Conservation (phyloP, 2,329 filamentous ascomycete genomes). For the Conoideocrella luteorostrata region DNA sequence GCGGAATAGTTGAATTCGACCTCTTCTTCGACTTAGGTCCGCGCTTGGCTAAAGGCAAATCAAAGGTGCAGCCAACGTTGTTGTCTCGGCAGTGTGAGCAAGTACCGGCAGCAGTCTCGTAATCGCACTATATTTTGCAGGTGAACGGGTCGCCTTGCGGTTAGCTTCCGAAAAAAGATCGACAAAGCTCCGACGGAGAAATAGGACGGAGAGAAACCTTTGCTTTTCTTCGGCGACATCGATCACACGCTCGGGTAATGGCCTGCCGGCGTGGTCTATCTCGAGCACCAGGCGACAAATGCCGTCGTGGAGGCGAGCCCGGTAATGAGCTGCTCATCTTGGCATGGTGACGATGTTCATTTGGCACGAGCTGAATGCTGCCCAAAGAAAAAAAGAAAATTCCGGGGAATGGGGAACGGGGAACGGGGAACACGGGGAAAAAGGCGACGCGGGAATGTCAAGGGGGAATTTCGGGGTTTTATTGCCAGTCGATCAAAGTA, state of each 20-base stretch:
- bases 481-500: too few relatives aligned
- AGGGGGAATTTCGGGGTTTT: slow-evolving; percentile 7
- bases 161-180: background rate
- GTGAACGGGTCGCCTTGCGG: background rate
- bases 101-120: slow-evolving; percentile 14
- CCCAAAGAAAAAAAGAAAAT: background rate
- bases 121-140: slow-evolving; percentile 20
- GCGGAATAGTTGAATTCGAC: slow-evolving; percentile 11
- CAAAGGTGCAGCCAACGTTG: slow-evolving; percentile 28
- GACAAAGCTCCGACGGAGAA: slow-evolving; percentile 12
- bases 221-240: slow-evolving; percentile 30
- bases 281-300: slow-evolving; percentile 8
- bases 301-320: slow-evolving; percentile 13
- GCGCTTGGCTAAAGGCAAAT: slow-evolving; percentile 30
- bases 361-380: background rate
- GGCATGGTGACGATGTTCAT: slow-evolving; percentile 2
- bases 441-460: background rate
- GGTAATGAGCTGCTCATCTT: slow-evolving; percentile 11
- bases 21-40: slow-evolving; percentile 29
- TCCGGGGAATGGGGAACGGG: background rate
- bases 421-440: background rate
- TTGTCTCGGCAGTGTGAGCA: slow-evolving; percentile 28
- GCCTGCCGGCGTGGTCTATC: slow-evolving; percentile 14
- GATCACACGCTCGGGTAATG: slow-evolving; percentile 26
- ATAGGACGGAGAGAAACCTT: slow-evolving; percentile 18